Conservation (phyloP, 768 basidiomycete species). For the Russula sp. region DNA sequence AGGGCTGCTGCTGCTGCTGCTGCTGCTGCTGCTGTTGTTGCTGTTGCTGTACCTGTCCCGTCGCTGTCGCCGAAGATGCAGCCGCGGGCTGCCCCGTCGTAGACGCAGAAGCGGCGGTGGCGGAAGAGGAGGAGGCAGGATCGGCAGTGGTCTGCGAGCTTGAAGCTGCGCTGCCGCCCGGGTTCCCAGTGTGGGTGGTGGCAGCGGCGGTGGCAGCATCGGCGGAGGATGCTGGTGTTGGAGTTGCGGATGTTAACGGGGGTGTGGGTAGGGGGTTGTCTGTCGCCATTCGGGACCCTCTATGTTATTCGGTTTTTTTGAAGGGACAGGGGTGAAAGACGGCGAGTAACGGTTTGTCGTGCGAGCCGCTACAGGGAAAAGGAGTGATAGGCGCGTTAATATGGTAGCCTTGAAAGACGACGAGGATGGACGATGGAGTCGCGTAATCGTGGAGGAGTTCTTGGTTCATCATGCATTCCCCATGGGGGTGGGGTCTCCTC, state of each 20-base stretch:
- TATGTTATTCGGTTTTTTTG: neutral
- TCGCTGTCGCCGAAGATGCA: neutral
- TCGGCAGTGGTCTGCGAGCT: slow-evolving; percentile 2
- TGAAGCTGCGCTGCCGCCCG: neutral
- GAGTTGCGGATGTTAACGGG: slow-evolving; percentile 1
- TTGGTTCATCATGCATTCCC: too few relatives aligned
- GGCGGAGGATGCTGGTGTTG: neutral
- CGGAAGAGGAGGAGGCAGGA: neutral
- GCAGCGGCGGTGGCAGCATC: too few relatives aligned
- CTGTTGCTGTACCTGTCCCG: neutral
- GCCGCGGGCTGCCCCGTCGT: neutral
- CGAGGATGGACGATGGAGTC: too few relatives aligned
- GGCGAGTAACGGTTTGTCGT: neutral
- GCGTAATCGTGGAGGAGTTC: too few relatives aligned
- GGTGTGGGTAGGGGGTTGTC: slow-evolving; percentile 16
- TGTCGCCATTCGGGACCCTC: neutral
- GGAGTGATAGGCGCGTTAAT: neutral
- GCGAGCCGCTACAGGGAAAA: too few relatives aligned
- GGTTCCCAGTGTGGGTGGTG: too few relatives aligned
- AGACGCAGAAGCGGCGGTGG: neutral
- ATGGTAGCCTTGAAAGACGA: too few relatives aligned
- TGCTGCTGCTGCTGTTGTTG: neutral
- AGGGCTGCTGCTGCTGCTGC: neutral
- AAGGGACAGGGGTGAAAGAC: neutral
- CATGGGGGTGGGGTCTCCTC: too few relatives aligned